These are phyloP conservation scores for Daphne laureola DNA, from an alignment of 441 rosid species.

Conservation along the genomic window DNA sequence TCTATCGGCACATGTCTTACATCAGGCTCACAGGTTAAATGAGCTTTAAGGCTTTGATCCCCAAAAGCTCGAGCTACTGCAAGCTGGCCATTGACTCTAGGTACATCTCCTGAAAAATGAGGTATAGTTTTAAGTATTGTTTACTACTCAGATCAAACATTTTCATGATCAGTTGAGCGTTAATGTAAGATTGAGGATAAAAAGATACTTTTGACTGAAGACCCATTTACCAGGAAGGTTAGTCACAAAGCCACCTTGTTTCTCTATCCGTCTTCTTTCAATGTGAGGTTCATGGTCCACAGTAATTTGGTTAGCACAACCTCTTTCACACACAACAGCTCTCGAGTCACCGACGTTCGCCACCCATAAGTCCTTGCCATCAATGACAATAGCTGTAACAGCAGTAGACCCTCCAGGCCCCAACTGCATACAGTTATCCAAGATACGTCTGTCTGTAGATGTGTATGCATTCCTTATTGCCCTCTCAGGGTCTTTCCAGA, in stretches of 20 bases:
- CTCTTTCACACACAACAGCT: slow-evolving; percentile 58
- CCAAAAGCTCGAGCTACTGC: slow-evolving; percentile 80
- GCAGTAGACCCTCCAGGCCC: slow-evolving; percentile 74
- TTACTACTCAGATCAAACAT: background rate
- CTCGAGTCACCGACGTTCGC: slow-evolving; percentile 65
- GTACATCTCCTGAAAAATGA: slow-evolving; percentile 57
- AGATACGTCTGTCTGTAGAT: slow-evolving; percentile 38
- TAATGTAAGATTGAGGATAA: background rate
- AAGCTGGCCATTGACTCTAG: slow-evolving; percentile 71
- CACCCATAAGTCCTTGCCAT: slow-evolving; percentile 55
- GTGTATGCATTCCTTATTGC: slow-evolving; percentile 50
- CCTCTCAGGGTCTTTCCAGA: slow-evolving; percentile 37
- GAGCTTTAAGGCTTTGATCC: slow-evolving; percentile 66
- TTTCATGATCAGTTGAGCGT: background rate
- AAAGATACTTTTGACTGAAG: background rate
- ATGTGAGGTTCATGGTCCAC: slow-evolving; percentile 57
- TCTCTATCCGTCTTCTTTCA: slow-evolving; percentile 49
- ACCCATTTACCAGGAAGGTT: slow-evolving; percentile 39
- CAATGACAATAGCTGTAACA: slow-evolving; percentile 57
- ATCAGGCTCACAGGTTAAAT: slow-evolving; percentile 64
- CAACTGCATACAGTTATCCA: slow-evolving; percentile 43
- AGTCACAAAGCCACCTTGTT: slow-evolving; percentile 53
- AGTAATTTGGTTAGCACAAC: slow-evolving; percentile 51
- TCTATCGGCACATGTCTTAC: slow-evolving; percentile 43
- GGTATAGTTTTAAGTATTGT: slow-evolving; percentile 7